Base-by-base conservation (phyloP, 2,329 filamentous ascomycete species). In the Venturia effusa region DNA sequence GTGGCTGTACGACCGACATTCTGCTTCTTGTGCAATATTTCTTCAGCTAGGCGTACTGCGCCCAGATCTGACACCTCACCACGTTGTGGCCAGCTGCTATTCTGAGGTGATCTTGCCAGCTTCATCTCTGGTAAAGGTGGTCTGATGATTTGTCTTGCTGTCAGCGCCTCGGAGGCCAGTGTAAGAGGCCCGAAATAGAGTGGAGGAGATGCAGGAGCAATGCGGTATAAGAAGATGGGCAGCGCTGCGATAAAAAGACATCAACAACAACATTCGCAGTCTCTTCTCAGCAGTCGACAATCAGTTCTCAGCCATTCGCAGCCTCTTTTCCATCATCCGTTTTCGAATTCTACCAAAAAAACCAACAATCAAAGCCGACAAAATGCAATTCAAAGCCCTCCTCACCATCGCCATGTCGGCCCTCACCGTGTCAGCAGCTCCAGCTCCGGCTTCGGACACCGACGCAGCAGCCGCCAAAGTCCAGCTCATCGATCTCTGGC, bases 401-500 rank as follows among this genome's bases (percentile, higher is more conserved):
- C 61, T 63, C 51, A 57, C 27, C 51, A 37, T 59, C 37, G 61
- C 61, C 51, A 30, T 45, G 30, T 22, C 40, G 7, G 37, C 61
- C 61, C 54, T 45, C 61, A 63, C 27, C 61, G 48, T 48, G 27
- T 17, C 22, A 30, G 32, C 48, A 22, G 19, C 61, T 19, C 60
- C 60, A n/a, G 15, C 30, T n/a, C 24, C 40, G 10, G 40, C 60
- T 3, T 40, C 60, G 30, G 17, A 17, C 13, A 4, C 34, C 61
- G 39, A n/a, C 59, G 17, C 43, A n/a, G 37, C 15, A 41, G 40
- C 62, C 15, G 13, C 55, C 1, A 45, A 45, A 34, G 6, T 10
- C 40, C 37, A 45, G 22, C 62, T 64, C 55, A 64, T 64, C 22
- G 54, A 64, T 27, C 62, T 64, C 37, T 64, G 62, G 62, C 62